phyloP scores from a whole-genome alignment of 768 basidiomycete species.

The Phanerochaete sordida region DNA sequence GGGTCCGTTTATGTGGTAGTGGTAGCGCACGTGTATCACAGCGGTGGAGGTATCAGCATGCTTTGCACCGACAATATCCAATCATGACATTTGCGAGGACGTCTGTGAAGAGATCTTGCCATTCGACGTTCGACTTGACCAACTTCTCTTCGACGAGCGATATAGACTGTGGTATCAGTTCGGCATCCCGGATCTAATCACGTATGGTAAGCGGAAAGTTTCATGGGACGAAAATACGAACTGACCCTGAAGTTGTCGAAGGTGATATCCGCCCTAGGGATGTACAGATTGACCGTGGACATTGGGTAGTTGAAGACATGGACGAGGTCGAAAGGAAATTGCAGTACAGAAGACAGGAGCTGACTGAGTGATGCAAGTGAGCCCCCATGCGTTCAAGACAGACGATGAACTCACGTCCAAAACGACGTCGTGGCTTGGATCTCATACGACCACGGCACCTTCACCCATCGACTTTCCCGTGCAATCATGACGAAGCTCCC shows the following conservation, averaged over 20 bases:
- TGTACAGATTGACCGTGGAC: slow-evolving; percentile 31
- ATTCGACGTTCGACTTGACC: slow-evolving; percentile 13
- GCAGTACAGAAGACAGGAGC: slow-evolving; percentile 20
- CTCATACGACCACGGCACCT: slow-evolving; percentile 24
- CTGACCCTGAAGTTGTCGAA: slow-evolving; percentile 38
- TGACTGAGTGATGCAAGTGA: slow-evolving; percentile 7
- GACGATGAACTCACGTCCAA: slow-evolving; percentile 13
- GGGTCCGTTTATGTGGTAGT: not conserved
- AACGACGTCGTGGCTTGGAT: slow-evolving; percentile 9
- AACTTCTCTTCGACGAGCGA: slow-evolving; percentile 16
- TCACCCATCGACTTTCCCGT: slow-evolving; percentile 35
- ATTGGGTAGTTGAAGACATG: slow-evolving; percentile 29
- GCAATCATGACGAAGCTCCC: slow-evolving; percentile 40
- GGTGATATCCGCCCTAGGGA: slow-evolving; percentile 34
- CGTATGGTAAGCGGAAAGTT: not conserved
- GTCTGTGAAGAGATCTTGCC: slow-evolving; percentile 22
- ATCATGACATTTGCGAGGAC: slow-evolving; percentile 4
- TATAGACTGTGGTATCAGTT: slow-evolving; percentile 32
- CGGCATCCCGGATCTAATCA: slow-evolving; percentile 35
- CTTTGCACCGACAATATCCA: not conserved
- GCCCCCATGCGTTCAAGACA: not conserved
- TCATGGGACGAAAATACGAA: not conserved
- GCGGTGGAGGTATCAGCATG: not conserved
- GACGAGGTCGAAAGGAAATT: slow-evolving; percentile 29
- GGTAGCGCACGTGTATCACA: too few relatives aligned